Evolutionary conservation across 2,329 filamentous ascomycete genomes (phyloP).

Genomic region (Sporothrix phasma): DNA sequence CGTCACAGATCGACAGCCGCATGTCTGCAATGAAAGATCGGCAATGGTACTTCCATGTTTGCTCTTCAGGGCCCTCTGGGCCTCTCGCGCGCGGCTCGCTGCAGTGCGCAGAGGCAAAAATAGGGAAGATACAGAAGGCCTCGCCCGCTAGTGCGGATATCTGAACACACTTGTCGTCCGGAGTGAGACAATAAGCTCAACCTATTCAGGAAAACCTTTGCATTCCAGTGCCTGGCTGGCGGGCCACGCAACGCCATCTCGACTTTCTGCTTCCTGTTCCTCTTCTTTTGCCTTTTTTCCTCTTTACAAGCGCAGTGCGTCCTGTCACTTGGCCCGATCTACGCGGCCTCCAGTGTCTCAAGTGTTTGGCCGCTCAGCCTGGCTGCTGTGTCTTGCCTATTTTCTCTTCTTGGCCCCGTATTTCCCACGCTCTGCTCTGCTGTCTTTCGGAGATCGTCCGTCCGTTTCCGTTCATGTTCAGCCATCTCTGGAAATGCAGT

Average conservation of each 20-base stretch:
- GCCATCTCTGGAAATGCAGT: slow-evolving; percentile 11
- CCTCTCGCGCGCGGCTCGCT: background rate
- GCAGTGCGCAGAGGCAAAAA: background rate
- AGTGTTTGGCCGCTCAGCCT: background rate
- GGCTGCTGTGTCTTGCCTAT: background rate
- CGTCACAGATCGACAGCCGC: background rate
- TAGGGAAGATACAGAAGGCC: background rate
- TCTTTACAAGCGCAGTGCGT: background rate
- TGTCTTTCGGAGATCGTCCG: background rate
- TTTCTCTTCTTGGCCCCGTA: background rate
- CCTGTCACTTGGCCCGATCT: slow-evolving; percentile 3
- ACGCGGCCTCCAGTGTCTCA: slow-evolving; percentile 1
- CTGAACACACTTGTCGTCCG: background rate
- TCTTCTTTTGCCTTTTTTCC: background rate
- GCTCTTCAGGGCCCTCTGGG: background rate
- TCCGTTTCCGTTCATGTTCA: slow-evolving; percentile 10
- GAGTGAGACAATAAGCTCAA: slow-evolving; percentile 2
- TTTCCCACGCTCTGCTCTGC: background rate
- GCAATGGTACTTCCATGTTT: background rate
- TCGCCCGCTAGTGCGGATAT: background rate
- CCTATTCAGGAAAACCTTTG: background rate
- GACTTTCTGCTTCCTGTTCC: background rate
- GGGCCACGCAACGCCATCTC: background rate
- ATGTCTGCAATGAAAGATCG: slow-evolving; percentile 3
- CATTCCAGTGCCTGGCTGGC: slow-evolving; percentile 12